These are phyloP conservation scores for Ashbya aceris DNA, from an alignment of 1,139 yeast genomes.

Conservation along the genomic window DNA sequence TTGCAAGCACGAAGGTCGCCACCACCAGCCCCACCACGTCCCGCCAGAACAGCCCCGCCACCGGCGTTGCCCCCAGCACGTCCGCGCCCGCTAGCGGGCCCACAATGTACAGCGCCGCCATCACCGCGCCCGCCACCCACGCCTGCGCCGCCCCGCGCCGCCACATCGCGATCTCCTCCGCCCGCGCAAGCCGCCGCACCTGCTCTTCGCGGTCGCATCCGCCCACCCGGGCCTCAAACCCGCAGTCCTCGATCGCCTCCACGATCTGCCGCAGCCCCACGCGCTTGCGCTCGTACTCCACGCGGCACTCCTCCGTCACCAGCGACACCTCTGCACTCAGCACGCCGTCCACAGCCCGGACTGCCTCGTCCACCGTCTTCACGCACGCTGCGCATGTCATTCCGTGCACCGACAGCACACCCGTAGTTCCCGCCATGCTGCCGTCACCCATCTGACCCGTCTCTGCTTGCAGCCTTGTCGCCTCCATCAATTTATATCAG, in stretches of 20 bases:
- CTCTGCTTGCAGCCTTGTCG: no score
- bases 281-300: constrained; percentile 38
- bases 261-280: constrained; percentile 54
- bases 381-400: constrained; percentile 90
- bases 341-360: constrained; percentile 37
- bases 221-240: constrained; percentile 39
- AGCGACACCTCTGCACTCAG: constrained; percentile 49
- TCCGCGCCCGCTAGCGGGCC: constrained; percentile 21
- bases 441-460: no score
- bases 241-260: constrained; percentile 38
- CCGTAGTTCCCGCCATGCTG: neutral
- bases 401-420: constrained; percentile 36
- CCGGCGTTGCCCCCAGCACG: constrained; percentile 12
- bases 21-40: constrained; percentile 54
- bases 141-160: constrained; percentile 44
- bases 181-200: constrained; percentile 55
- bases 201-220: constrained; percentile 37
- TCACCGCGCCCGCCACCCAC: constrained; percentile 15
- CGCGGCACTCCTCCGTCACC: constrained; percentile 64
- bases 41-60: constrained; percentile 49
- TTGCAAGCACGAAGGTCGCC: constrained; percentile 59
- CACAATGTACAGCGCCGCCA: constrained; percentile 22
- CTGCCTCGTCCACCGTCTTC: constrained; percentile 49
- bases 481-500: no score
- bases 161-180: constrained; percentile 70